Evolutionary conservation across 1,284 basidiomycete genomes (phyloP), one percentile per base, ranked within the genome.

Genomic region (Sporisorium graminicola): DNA sequence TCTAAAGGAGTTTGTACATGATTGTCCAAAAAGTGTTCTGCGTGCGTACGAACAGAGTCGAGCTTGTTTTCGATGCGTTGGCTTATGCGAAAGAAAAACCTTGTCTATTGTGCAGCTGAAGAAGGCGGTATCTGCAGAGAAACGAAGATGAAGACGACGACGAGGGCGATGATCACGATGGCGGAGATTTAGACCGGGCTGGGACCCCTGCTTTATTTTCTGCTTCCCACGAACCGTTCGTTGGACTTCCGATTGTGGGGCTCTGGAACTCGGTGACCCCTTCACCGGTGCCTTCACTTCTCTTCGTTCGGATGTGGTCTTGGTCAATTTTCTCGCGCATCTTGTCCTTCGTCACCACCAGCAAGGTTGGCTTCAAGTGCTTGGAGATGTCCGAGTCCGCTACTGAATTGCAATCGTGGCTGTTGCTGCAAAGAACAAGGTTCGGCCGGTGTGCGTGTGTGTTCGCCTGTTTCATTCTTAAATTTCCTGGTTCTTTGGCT

Each of bases 11-110:
- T 49, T 13, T 29, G 47, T 49, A 18, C n/a, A 18, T n/a, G 37
- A 5, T 2, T n/a, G 3, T 12, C 4, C n/a, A 2, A 2, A 9
- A 9, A 3, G 7, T 37, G 5, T 6, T 14, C 24, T 16, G 27
- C 14, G 47, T 49, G 47, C 47, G 47, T 49, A 49, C 47, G 47
- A 49, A 49, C 47, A 49, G 18, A n/a, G 47, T 29, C n/a, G 47
- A 49, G 24, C 24, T 27, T 47, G 24, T 27, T n/a, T 29, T 49
- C 29, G 46, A n/a, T n/a, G 29, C 5, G 5, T 49, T 49, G 26
- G 27, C 47, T 49, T n/a, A 18, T 27, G 22, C 18, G 26, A 49
- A 49, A 2, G 31, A 49, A 20, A 29, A n/a, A 37, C 35, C 14
- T 37, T 37, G 35, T 3, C 3, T 13, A 3, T 13, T 8, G 7